Percentiles rank a stretch among this genome's conserved stretches.
phyloP scores from a whole-genome alignment of 2,329 filamentous ascomycete species.

The Chrysosporium queenslandicum region DNA sequence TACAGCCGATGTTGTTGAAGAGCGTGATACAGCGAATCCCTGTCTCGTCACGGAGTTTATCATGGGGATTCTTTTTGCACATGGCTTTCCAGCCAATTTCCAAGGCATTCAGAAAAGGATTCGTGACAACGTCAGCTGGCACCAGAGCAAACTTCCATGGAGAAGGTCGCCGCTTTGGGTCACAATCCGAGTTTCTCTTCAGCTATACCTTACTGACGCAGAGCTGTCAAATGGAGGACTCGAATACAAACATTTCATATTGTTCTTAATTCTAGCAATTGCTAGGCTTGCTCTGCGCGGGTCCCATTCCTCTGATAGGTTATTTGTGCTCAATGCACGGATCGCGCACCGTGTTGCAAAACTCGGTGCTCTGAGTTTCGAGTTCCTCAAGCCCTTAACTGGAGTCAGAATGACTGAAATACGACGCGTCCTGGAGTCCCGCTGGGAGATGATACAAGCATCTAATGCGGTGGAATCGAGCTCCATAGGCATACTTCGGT shows the following conservation, averaged over 20 bases:
- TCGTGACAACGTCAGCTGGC: constrained; percentile 44
- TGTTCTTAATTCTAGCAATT: neutral
- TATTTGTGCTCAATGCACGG: neutral
- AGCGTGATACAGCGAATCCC: constrained; percentile 41
- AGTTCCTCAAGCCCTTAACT: neutral
- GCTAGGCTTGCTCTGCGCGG: neutral
- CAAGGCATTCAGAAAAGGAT: constrained; percentile 40
- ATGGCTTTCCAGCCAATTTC: constrained; percentile 26
- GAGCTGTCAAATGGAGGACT: neutral
- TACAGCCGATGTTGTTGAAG: constrained; percentile 26
- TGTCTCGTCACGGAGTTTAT: constrained; percentile 44
- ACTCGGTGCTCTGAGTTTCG: neutral
- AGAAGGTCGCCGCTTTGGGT: constrained; percentile 45
- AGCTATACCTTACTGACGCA: constrained; percentile 21
- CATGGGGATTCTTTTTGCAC: constrained; percentile 34
- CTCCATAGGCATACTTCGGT: neutral
- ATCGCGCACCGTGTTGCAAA: neutral
- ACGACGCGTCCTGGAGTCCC: neutral
- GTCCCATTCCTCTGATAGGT: neutral
- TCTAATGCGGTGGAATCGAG: neutral
- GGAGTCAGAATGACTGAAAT: neutral
- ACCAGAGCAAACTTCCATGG: constrained; percentile 35
- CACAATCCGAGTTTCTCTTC: constrained; percentile 43
- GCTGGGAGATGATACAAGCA: neutral
- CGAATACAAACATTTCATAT: constrained; percentile 1